phyloP scores from a whole-genome alignment of 129 eudicot genomes.

The Dittrichia graveolens region DNA sequence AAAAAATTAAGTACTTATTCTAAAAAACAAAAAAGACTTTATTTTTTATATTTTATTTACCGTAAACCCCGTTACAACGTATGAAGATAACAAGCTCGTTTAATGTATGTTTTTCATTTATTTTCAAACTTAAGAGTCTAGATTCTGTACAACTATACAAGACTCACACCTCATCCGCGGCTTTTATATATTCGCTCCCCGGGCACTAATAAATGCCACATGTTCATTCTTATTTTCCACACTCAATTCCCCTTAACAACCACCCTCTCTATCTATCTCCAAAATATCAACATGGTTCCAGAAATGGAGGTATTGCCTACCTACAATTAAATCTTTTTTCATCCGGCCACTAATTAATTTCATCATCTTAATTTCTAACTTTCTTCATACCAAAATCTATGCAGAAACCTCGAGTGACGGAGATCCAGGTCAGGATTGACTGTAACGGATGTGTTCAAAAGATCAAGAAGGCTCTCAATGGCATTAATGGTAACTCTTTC shows the following conservation, averaged over 20 bases:
- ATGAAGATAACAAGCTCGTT: no score
- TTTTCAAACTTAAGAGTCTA: slow-evolving; percentile 17
- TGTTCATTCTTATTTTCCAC: slow-evolving; percentile 49
- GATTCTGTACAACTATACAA: slow-evolving; percentile 50
- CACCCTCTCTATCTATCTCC: slow-evolving; percentile 25
- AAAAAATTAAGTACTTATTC: no score
- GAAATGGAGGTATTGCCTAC: slow-evolving; percentile 61
- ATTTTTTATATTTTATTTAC: no score
- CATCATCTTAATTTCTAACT: slow-evolving; percentile 16
- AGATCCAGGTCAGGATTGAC: slow-evolving; percentile 83
- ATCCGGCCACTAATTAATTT: slow-evolving; percentile 7
- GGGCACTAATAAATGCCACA: slow-evolving; percentile 47
- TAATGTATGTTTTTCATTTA: neutral
- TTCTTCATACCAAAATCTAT: slow-evolving; percentile 25
- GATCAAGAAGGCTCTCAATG: slow-evolving; percentile 81
- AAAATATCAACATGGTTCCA: slow-evolving; percentile 46
- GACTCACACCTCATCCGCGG: slow-evolving; percentile 54
- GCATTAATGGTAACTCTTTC: slow-evolving; percentile 57
- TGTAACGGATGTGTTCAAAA: slow-evolving; percentile 96
- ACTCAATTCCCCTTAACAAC: slow-evolving; percentile 7
- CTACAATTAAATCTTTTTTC: neutral
- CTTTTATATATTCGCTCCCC: slow-evolving; percentile 72
- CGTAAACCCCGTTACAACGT: no score
- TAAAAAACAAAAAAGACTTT: no score
- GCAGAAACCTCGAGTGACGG: slow-evolving; percentile 80